These are phyloP conservation scores for Rhizoctonia solani DNA, from an alignment of 1,284 basidiomycete species.

Conservation along the genomic window DNA sequence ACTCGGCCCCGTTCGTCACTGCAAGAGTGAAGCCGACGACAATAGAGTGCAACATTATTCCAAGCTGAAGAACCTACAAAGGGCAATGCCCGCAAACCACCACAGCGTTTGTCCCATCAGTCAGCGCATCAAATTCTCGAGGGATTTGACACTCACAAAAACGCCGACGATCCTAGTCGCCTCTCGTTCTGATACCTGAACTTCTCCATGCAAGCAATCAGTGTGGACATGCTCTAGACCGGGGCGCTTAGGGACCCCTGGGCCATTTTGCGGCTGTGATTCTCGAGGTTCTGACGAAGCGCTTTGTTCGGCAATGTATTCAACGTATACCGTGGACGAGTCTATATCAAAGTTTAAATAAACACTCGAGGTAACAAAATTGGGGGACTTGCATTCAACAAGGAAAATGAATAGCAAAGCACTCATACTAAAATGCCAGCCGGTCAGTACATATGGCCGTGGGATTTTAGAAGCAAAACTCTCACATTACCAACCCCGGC, in stretches of 20 bases:
- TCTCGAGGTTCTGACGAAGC: neutral
- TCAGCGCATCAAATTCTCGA: neutral
- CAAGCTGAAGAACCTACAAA: conserved; percentile 39
- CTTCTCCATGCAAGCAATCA: conserved; percentile 26
- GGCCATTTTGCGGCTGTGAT: neutral
- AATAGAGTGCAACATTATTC: conserved; percentile 40
- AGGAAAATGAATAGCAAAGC: conserved; percentile 72
- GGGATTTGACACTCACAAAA: conserved; percentile 31
- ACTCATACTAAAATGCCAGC: conserved; percentile 51
- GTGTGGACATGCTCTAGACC: conserved; percentile 29
- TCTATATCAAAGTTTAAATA: conserved; percentile 49
- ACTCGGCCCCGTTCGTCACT: conserved; percentile 61
- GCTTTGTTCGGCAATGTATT: conserved; percentile 44
- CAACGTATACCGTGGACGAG: conserved; percentile 70
- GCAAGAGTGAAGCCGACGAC: conserved; percentile 39
- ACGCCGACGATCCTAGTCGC: conserved; percentile 37
- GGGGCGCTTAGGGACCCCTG: conserved; percentile 24
- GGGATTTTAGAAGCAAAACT: conserved; percentile 38
- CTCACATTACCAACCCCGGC: conserved; percentile 73
- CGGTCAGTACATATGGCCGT: neutral
- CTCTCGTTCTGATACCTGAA: conserved; percentile 15
- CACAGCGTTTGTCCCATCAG: neutral
- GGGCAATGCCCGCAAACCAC: neutral
- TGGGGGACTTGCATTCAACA: conserved; percentile 64
- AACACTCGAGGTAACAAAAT: conserved; percentile 31